Evolutionary conservation across 805 yeast genomes (phyloP), one percentile per base, ranked within the genome.

Genomic region (Suhomyces prunicola): DNA sequence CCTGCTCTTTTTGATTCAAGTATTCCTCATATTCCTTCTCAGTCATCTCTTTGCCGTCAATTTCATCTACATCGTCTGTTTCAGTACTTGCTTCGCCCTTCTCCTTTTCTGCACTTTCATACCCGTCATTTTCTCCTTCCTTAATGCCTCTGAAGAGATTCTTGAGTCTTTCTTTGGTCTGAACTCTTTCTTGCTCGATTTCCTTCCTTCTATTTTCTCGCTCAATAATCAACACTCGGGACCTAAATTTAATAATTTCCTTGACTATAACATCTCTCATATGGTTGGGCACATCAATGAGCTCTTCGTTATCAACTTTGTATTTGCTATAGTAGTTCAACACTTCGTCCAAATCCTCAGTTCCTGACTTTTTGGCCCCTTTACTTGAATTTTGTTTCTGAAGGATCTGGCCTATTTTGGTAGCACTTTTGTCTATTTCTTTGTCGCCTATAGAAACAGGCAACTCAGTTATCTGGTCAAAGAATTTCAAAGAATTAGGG

Each of bases 191-290:
- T 19, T 66, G 70, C 19, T 76, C 67, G 8, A 74, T 61, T 54
- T 82, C 83, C 53, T 71, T 71, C 48, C 76, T 79, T 44, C 86
- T 72, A 46, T 81, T 79, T 46, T 74, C 73, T 50, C 75, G 72
- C 52, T 84, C 88, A 26, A 80, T 66, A 41, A 76, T 76, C 50
- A 83, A 61, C 26, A 84, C 85, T 44, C 76, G 77, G 22, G 83
- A 70, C 60, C 89, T 67, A 61, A 85, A 85, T 55, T 77, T 79
- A 53, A 83, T 72, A 52, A 85, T 78, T 53, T 81, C 83, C 51
- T 74, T 73, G 17, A 73, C 77, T 36, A 84, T 79, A n/a, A 69
- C 70, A 19, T 82, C 85, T 45, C 79, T 65, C 72, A 81, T 70
- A 24, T 79, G 79, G 23, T 68, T 65, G 2, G 89, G 88, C 4